Conservation (phyloP, 805 yeast species). For the Schizosaccharomyces octosporus region DNA sequence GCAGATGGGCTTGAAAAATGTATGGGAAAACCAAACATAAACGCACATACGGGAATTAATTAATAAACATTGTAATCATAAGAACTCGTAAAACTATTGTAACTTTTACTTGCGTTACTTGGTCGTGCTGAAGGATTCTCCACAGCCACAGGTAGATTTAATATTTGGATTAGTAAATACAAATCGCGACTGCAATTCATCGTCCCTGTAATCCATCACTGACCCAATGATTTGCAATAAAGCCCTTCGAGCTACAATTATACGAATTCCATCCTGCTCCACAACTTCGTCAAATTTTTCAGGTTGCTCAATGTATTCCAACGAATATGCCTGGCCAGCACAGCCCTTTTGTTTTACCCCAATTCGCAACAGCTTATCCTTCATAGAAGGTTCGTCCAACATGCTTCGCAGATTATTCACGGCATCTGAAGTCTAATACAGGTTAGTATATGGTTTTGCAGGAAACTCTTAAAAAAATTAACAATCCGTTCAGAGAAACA, state of each 20-base stretch:
- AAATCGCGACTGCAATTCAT: constrained; percentile 66
- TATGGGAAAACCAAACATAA: not conserved
- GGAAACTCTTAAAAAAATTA: not conserved
- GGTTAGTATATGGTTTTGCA: too few relatives aligned
- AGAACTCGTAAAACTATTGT: too few relatives aligned
- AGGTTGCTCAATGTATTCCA: constrained; percentile 71
- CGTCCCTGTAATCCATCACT: constrained; percentile 96
- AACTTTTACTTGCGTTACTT: not conserved
- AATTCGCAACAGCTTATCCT: constrained; percentile 62
- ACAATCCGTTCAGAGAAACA: not conserved
- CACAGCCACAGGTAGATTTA: constrained; percentile 96
- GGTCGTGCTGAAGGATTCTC: constrained; percentile 49
- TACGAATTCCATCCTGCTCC: constrained; percentile 66
- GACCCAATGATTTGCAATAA: constrained; percentile 85
- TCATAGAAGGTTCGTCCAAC: not conserved
- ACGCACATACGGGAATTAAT: not conserved
- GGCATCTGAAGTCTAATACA: not conserved
- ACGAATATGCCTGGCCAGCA: constrained; percentile 75
- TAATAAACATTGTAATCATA: too few relatives aligned
- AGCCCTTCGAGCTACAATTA: constrained; percentile 85
- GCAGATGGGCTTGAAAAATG: not conserved
- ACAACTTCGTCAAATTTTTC: constrained; percentile 91
- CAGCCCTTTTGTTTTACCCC: constrained; percentile 95
- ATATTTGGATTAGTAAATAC: constrained; percentile 89
- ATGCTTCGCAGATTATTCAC: not conserved